A percentile compares a stretch with the other conserved stretches of the same genome.
These are phyloP conservation scores for Tilletia horrida DNA, from an alignment of 1,284 basidiomycete genomes.

Conservation along the genomic window DNA sequence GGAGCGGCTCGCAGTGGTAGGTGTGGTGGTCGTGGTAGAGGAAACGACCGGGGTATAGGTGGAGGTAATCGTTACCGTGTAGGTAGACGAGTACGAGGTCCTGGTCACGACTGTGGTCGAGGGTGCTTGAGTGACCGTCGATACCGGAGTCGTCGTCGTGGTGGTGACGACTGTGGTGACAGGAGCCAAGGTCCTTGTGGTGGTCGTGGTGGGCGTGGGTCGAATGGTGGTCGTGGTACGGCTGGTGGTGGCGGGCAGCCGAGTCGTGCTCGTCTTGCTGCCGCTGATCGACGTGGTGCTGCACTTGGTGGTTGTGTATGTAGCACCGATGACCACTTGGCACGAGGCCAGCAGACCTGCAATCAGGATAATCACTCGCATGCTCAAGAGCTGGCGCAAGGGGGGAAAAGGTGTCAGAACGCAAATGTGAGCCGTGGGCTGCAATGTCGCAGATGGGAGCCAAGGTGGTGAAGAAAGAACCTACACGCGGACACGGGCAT, in stretches of 20 bases:
- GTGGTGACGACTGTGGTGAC: neutral
- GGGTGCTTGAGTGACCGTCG: neutral
- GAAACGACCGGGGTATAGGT: neutral
- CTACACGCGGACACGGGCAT: no score
- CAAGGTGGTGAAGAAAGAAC: no score
- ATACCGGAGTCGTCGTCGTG: neutral
- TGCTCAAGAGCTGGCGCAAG: no score
- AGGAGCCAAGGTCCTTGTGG: neutral
- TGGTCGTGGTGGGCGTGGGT: neutral
- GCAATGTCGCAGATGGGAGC: no score
- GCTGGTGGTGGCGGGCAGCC: neutral
- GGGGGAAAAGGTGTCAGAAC: no score
- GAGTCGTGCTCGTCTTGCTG: neutral
- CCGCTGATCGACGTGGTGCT: neutral
- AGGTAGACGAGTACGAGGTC: neutral
- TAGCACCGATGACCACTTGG: neutral
- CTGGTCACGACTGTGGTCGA: neutral
- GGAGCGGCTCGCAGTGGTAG: neutral
- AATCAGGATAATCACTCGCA: no score
- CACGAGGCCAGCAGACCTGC: neutral
- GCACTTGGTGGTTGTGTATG: conserved; percentile 1
- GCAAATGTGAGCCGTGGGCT: no score
- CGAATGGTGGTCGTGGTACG: neutral
- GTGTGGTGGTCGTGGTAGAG: neutral
- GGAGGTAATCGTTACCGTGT: neutral